Percentiles rank a stretch among this genome's conserved stretches.
Evolutionary conservation across 805 yeast genomes (phyloP).

Genomic region (Myxozyma neglecta): DNA sequence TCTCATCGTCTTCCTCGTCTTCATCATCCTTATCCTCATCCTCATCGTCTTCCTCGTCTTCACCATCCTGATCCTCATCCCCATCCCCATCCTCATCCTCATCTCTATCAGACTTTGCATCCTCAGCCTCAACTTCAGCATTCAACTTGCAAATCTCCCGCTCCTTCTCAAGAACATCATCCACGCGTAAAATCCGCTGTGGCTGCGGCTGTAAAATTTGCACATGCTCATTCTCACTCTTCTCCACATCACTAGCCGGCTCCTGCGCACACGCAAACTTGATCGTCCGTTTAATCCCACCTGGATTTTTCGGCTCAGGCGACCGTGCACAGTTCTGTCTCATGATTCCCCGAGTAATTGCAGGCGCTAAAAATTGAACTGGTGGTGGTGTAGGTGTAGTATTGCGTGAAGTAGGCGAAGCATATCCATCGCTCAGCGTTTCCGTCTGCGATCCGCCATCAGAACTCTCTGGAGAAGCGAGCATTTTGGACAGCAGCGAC

Average conservation of each 20-base stretch:
- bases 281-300: slow-evolving; percentile 14
- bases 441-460: slow-evolving; percentile 16
- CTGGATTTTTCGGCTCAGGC: neutral
- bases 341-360: slow-evolving; percentile 8
- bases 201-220: slow-evolving; percentile 26
- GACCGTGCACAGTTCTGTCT: neutral
- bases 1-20: slow-evolving; percentile 16
- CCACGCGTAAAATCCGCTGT: slow-evolving; percentile 24
- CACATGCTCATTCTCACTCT: neutral
- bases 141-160: slow-evolving; percentile 14
- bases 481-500: slow-evolving; percentile 28
- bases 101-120: slow-evolving; percentile 18
- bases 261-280: slow-evolving; percentile 20
- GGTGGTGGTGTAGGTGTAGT: slow-evolving; percentile 30
- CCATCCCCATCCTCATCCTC: neutral
- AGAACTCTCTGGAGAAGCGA: slow-evolving; percentile 24
- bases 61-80: slow-evolving; percentile 7
- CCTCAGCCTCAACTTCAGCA: slow-evolving; percentile 28
- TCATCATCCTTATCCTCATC: slow-evolving; percentile 18
- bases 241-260: neutral
- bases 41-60: slow-evolving; percentile 19
- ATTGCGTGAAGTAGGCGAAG: slow-evolving; percentile 30
- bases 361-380: neutral
- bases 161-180: slow-evolving; percentile 27
- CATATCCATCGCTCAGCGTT: slow-evolving; percentile 17